Base-by-base conservation (phyloP, 305 asterid genomes). In the Stenogyne calaminthoides region DNA sequence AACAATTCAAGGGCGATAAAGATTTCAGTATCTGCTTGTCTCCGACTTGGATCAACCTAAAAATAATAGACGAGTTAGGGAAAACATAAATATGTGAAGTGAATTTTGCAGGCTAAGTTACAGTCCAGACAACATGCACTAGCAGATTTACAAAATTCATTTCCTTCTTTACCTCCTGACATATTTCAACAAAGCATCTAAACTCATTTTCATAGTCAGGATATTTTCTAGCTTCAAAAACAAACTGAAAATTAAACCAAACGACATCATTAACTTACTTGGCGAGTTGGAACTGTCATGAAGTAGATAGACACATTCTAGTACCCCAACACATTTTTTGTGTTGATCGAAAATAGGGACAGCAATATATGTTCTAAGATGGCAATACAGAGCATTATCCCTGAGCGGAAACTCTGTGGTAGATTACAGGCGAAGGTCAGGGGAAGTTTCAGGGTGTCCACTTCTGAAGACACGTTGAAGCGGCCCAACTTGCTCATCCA, bases 271-370 rank as follows among this genome's bases (percentile, higher is more conserved):
- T 7, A 2, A 40, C 34, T 18, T 39, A 4, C 54, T 10, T 4
- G n/a, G 54, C 0, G 19, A 63, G 2, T 63, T 18, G 67, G 51
- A 25, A 0, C 3, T 1, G 29, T 22, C 29, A 34, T 39, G 14
- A 34, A 15, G 29, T 36, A 16, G 11, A 16, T 9, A 63, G 75
- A 15, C 12, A 36, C 22, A 59, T 46, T 58, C 75, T 3, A 70
- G 60, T 40, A 70, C 75, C 8, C 75, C 75, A 2, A 42, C 7
- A n/a, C 67, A 42, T 40, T 42, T 34, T n/a, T 59, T 11, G 29
- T 25, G 29, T 25, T 25, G 29, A 25, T 25, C 29, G 29, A 25
- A 25, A 25, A 25, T 25, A 25, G 67, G 75, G 5, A 57, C 9
- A n/a, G 67, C 67, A 9, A 15, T 20, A 25, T 70, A 70, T 4